Percentiles rank a stretch among this genome's conserved stretches.
Evolutionary conservation across 768 basidiomycete genomes (phyloP).

Genomic region (Termitomyces eurrhizus): DNA sequence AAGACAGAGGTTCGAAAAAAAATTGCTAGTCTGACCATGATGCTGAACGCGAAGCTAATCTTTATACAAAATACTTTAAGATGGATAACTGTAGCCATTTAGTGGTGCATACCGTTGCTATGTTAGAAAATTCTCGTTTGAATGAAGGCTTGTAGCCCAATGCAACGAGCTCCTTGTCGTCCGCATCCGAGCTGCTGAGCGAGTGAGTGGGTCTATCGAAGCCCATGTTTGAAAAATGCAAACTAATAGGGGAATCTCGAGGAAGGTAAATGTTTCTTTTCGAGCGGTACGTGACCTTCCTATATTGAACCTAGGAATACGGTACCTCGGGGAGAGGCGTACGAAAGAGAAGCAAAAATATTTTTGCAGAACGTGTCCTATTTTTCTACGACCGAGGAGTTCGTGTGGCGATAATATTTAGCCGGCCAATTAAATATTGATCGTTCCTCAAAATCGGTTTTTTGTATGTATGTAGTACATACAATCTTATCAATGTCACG

Average conservation of each 20-base stretch:
- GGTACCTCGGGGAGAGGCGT: background rate
- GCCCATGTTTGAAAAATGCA: slow-evolving; percentile 9
- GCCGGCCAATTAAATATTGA: background rate
- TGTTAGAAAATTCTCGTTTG: slow-evolving; percentile 79
- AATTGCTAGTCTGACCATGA: slow-evolving; percentile 46
- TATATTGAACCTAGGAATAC: background rate
- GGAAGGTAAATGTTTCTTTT: background rate
- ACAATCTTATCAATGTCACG: background rate
- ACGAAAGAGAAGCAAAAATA: background rate
- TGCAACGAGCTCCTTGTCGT: slow-evolving; percentile 61
- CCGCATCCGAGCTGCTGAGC: slow-evolving; percentile 38
- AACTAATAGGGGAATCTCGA: background rate
- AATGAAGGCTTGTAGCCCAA: slow-evolving; percentile 78
- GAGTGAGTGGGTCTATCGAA: slow-evolving; percentile 12
- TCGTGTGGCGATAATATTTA: slow-evolving; percentile 1
- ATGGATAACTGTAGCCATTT: background rate
- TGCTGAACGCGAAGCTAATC: slow-evolving; percentile 77
- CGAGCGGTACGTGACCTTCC: too few species aligned
- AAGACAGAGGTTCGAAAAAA: background rate
- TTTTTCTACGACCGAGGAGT: background rate
- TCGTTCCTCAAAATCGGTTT: background rate
- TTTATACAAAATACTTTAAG: slow-evolving; percentile 17
- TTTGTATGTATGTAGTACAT: too few species aligned
- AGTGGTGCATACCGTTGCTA: slow-evolving; percentile 57
- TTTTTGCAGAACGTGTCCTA: background rate